Base-by-base conservation (phyloP, 2,329 filamentous ascomycete genomes). In the Emmonsiellopsis sp. region DNA sequence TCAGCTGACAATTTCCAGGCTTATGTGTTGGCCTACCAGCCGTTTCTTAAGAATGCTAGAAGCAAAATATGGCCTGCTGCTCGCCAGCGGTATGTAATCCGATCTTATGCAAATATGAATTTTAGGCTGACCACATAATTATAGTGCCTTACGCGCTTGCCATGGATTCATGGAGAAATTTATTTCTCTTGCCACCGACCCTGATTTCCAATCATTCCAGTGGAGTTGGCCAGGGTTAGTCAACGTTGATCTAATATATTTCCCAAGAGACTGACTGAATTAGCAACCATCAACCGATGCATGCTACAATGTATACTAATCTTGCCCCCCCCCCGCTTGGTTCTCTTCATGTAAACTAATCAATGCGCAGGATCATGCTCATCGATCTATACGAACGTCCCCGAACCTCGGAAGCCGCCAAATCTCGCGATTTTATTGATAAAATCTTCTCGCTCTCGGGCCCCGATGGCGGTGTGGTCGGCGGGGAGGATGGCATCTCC, bases 121-220 rank as follows among this genome's bases (percentile, higher is more conserved):
- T 56, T 62, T 31, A 65, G 34, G 13, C 8, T 43, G n/a, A n/a
- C n/a, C n/a, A n/a, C n/a, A n/a, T n/a, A n/a, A n/a, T n/a, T n/a
- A n/a, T n/a, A 73, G 73, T 54, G 73, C 73, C 7, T 62, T 76
- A 40, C 73, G 71, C 13, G 70, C 73, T 55, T 75, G 73, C 50
- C 73, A 75, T 59, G 71, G 71, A 1, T 76, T 74, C 51, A 73
- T 76, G 71, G 68, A 73, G 46, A 76, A 76, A 50, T 76, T 76
- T 50, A 71, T 76, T 16, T 67, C 68, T n/a, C 61, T 76, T 26
- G 73, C 72, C 4, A 72, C 71, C 3, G 73, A 75, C 57, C 68
- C 73, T 16, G 72, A 74, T 46, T 72, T 76, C 42, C 71, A 76
- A 55, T 72, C 72, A 0, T 76, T 76, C 47, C 70, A 74, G 47